Evolutionary conservation across 805 yeast species (phyloP), one percentile per base, ranked within the genome.

Genomic region (Candida tammaniensis): DNA sequence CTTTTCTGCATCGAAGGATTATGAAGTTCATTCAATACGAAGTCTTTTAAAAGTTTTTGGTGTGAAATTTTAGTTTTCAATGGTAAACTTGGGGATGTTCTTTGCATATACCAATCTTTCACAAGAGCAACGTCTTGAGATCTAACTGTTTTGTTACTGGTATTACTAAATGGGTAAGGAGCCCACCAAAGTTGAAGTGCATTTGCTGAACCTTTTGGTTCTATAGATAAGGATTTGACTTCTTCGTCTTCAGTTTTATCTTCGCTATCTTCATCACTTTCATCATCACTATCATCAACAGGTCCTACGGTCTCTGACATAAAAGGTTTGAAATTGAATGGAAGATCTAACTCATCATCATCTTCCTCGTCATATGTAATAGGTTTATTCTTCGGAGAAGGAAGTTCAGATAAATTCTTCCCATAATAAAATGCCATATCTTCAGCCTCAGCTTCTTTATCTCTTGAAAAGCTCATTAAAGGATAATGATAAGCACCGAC

Each of bases 61-160:
- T 89, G 83, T 0, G 98, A 89, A 1, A 88, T 77, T 26, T 89
- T 74, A 0, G 86, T 87, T 53, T 93, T 93, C 7, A 79, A 74
- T 0, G 89, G 88, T 36, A 73, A 69, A 5, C 68, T 71, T 7
- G 72, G 65, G 12, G 78, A 71, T 1, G 89, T 82, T 38, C 77
- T 80, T 35, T 82, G 81, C 27, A 76, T 59, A 52, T 85, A 89
- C 95, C 96, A 87, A 17, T 71, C 64, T 55, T 93, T 93, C 5
- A 85, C 67, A 3, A 93, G 57, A 0, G 96, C 79, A 11, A 89
- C 95, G 59, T 93, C 98, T 53, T 93, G 85, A 1, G 98, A 91
- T 44, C 97, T 71, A 0, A 77, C 78, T 51, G 72, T 86, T 15
- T 56, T 61, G 1, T 95, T 96, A 21, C 80, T 73, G 18, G 86